phyloP scores from a whole-genome alignment of 2,329 filamentous ascomycete genomes.

The Ascochyta viciae-villosae region DNA sequence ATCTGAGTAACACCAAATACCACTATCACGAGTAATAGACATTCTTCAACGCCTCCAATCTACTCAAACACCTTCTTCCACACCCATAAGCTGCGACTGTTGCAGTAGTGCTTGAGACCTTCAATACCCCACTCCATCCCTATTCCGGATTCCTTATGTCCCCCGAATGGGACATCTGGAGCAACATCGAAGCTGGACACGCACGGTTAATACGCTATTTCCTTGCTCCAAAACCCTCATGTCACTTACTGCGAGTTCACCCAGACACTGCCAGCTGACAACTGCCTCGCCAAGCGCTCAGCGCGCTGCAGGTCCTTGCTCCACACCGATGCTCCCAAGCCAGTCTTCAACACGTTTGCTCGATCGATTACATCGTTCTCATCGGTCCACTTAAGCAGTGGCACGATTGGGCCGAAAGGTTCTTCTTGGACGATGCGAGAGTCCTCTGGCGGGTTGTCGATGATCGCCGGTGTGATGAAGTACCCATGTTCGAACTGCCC shows the following conservation, averaged over 20 bases:
- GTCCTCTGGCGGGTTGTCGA: slow-evolving; percentile 63
- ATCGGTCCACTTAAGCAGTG: slow-evolving; percentile 65
- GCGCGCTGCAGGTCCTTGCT: slow-evolving; percentile 47
- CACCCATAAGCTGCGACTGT: slow-evolving; percentile 28
- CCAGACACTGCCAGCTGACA: slow-evolving; percentile 61
- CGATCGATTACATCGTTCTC: slow-evolving; percentile 58
- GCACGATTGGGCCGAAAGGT: slow-evolving; percentile 70
- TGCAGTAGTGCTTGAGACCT: slow-evolving; percentile 32
- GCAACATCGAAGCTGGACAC: slow-evolving; percentile 26
- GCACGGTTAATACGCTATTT: background rate
- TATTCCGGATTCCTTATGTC: slow-evolving; percentile 79
- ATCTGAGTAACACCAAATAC: too few species aligned
- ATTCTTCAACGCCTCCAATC: background rate
- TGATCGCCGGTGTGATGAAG: slow-evolving; percentile 66
- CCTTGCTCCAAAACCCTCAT: too few species aligned
- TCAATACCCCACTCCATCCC: slow-evolving; percentile 67
- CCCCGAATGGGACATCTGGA: slow-evolving; percentile 64
- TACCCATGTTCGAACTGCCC: slow-evolving; percentile 53
- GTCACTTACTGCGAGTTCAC: slow-evolving; percentile 54
- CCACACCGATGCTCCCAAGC: slow-evolving; percentile 61
- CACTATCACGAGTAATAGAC: too few species aligned
- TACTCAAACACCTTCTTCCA: slow-evolving; percentile 28
- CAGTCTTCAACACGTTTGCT: slow-evolving; percentile 56
- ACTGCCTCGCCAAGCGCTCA: slow-evolving; percentile 52
- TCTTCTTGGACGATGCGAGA: slow-evolving; percentile 65